phyloP scores from a whole-genome alignment of 1,284 basidiomycete species.

The Ustilago nuda region DNA sequence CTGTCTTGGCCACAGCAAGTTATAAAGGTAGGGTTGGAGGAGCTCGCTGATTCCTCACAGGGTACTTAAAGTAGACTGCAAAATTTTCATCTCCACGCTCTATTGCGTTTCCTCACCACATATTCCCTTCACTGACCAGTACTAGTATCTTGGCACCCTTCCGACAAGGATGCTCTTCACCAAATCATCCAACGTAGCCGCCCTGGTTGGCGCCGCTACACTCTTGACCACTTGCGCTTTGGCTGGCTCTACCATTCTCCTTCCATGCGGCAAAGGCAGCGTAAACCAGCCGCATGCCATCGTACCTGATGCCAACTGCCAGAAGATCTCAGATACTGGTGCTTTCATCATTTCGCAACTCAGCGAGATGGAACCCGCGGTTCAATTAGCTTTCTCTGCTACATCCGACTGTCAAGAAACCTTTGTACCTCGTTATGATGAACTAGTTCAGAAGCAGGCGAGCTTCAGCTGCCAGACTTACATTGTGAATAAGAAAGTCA shows the following conservation, averaged over 20 bases:
- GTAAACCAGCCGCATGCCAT: conserved; percentile 1
- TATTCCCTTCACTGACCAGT: neutral
- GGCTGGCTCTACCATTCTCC: conserved; percentile 15
- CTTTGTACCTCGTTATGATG: conserved; percentile 5
- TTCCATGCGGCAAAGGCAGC: conserved; percentile 7
- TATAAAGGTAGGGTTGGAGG: too few species aligned
- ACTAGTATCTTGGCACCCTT: neutral
- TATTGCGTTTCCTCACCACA: neutral
- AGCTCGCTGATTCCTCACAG: too few species aligned
- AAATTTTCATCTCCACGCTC: neutral
- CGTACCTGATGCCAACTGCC: conserved; percentile 21
- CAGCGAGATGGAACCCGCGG: neutral
- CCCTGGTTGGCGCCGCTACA: conserved; percentile 3
- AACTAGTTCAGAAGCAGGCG: conserved; percentile 6
- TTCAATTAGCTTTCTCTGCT: conserved; percentile 18
- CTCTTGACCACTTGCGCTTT: neutral
- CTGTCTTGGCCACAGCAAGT: neutral
- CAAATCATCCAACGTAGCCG: neutral
- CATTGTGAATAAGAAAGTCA: neutral
- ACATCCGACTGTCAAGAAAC: conserved; percentile 22
- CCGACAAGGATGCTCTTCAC: conserved; percentile 2
- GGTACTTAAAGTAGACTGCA: neutral
- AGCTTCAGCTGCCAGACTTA: neutral
- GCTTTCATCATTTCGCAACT: conserved; percentile 17
- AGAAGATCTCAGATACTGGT: conserved; percentile 22